Evolutionary conservation across 2,329 filamentous ascomycete species (phyloP).

Genomic region (Herpotrichia juniperi): DNA sequence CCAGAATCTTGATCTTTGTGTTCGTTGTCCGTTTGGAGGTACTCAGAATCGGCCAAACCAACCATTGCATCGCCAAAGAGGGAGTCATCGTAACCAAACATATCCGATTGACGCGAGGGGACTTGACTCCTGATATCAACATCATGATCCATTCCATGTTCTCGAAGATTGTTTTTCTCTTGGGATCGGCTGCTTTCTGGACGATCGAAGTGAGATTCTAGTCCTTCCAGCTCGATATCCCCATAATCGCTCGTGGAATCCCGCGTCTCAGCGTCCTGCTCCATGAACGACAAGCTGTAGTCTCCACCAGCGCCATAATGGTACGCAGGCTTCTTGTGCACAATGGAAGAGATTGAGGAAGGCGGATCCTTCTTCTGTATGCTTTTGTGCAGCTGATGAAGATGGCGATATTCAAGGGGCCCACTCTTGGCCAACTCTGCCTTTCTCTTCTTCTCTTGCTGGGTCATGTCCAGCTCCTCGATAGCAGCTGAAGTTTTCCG

Average conservation of each 20-base stretch:
- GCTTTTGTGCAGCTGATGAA: constrained; percentile 33
- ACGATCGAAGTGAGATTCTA: constrained; percentile 8
- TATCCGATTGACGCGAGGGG: constrained; percentile 17
- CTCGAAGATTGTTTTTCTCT: not conserved
- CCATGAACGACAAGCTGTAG: constrained; percentile 30
- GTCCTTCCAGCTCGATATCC: constrained; percentile 24
- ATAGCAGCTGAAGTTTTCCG: constrained; percentile 26
- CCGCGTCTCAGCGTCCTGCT: not conserved
- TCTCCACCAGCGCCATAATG: constrained; percentile 29
- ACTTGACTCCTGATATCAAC: not conserved
- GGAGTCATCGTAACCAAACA: constrained; percentile 38
- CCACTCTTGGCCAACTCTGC: constrained; percentile 17
- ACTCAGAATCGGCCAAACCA: constrained; percentile 38
- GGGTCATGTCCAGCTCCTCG: constrained; percentile 41
- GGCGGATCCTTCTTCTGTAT: constrained; percentile 27
- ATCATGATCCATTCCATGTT: not conserved
- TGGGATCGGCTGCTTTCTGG: not conserved
- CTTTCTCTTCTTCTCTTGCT: constrained; percentile 36
- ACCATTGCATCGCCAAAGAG: constrained; percentile 38
- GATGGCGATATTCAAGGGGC: constrained; percentile 23
- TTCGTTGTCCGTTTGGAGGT: constrained; percentile 11
- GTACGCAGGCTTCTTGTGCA: constrained; percentile 35
- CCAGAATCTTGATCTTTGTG: constrained; percentile 1
- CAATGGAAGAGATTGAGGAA: constrained; percentile 26
- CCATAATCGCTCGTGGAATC: constrained; percentile 36